Conservation (phyloP, 257 asterid genomes). For the Solanum phureja region DNA sequence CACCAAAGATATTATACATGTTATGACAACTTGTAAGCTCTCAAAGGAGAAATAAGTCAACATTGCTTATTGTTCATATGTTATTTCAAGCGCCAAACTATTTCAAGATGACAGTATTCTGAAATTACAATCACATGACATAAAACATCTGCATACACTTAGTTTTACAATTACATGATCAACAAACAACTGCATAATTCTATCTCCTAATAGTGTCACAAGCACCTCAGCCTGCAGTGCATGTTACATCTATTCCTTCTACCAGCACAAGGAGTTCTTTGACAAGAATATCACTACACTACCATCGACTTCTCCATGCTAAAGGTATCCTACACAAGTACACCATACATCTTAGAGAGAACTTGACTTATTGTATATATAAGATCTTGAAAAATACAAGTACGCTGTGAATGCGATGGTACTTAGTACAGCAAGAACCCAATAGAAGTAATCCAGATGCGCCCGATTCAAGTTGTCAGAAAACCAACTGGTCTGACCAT, state of each 20-base stretch:
- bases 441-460: slow-evolving; percentile 32
- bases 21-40: neutral
- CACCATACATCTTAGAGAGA: neutral
- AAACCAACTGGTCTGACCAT: slow-evolving; percentile 25
- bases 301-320: neutral
- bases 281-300: neutral
- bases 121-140: neutral
- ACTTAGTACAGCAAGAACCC: slow-evolving; percentile 29
- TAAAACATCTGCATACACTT: neutral
- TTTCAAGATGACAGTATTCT: neutral
- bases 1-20: neutral
- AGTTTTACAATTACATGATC: neutral
- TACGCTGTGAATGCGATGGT: slow-evolving; percentile 12
- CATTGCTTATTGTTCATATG: neutral
- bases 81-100: neutral
- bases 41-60: too few species aligned
- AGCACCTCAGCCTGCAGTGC: neutral
- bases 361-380: slow-evolving; percentile 14
- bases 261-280: neutral
- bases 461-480: slow-evolving; percentile 28
- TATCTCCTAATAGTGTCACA: neutral
- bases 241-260: neutral
- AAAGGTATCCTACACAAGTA: neutral
- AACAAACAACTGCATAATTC: neutral
- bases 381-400: slow-evolving; percentile 13